These are phyloP conservation scores for Starmera pachycereana DNA, from an alignment of 805 yeast species.

Conservation along the genomic window DNA sequence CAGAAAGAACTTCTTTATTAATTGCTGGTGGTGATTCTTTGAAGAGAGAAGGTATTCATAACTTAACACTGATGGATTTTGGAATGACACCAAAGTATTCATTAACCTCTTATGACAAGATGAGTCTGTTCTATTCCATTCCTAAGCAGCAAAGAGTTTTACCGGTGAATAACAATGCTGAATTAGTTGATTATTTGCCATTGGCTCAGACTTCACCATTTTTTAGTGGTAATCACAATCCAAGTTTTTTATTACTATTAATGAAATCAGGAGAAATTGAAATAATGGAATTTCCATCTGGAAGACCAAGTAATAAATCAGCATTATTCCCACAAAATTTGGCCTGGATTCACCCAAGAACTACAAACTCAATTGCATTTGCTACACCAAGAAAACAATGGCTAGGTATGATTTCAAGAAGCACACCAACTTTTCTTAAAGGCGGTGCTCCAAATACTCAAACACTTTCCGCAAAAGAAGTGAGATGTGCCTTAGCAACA, in stretches of 20 bases:
- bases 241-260: constrained; percentile 48
- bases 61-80: constrained; percentile 53
- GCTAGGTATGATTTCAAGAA: constrained; percentile 64
- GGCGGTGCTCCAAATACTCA: constrained; percentile 73
- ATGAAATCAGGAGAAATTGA: constrained; percentile 58
- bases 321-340: constrained; percentile 71
- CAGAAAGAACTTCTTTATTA: constrained; percentile 68
- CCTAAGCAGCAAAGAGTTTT: constrained; percentile 46
- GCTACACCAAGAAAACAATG: constrained; percentile 57
- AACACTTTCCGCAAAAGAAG: constrained; percentile 35
- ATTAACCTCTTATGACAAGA: constrained; percentile 72
- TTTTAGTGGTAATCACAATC: constrained; percentile 74
- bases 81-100: constrained; percentile 75
- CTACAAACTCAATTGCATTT: constrained; percentile 44
- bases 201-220: constrained; percentile 60
- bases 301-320: constrained; percentile 39
- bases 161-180: constrained; percentile 39
- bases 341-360: constrained; percentile 68
- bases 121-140: constrained; percentile 64
- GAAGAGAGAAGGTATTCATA: constrained; percentile 29
- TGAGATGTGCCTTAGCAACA: constrained; percentile 56
- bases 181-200: constrained; percentile 37
- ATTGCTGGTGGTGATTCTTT: constrained; percentile 58
- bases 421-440: constrained; percentile 37
- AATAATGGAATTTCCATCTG: constrained; percentile 48